Conservation (phyloP, 1,284 basidiomycete genomes). For the Papiliotrema nemorosa region DNA sequence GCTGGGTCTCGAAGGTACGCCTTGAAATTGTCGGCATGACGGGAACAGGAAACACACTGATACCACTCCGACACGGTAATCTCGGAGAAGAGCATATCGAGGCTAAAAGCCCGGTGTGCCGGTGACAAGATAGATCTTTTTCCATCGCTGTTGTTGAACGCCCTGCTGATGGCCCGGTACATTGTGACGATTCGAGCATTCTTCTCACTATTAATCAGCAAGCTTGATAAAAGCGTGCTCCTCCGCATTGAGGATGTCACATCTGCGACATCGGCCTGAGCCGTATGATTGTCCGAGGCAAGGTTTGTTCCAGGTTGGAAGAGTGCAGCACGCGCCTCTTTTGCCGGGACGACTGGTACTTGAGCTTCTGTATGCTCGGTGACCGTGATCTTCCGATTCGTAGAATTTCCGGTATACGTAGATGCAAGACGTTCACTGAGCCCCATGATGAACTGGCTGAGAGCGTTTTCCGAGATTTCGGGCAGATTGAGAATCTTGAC, state of each 20-base stretch:
- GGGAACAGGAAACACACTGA: slow-evolving; percentile 12
- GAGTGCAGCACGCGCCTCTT: no score
- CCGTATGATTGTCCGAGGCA: no score
- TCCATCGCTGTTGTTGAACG: slow-evolving; percentile 9
- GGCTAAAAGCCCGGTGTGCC: slow-evolving; percentile 30
- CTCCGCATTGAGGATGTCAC: no score
- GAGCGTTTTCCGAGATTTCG: not conserved
- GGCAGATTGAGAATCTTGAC: not conserved
- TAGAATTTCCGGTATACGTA: not conserved
- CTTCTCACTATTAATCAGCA: slow-evolving; percentile 26
- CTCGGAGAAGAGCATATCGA: slow-evolving; percentile 37
- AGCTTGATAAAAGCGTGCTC: no score
- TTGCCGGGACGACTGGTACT: no score
- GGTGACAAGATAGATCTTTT: slow-evolving; percentile 21
- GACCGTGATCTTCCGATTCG: not conserved
- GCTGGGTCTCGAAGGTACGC: slow-evolving; percentile 26
- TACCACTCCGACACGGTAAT: slow-evolving; percentile 31
- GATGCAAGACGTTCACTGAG: not conserved
- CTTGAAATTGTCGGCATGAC: slow-evolving; percentile 31
- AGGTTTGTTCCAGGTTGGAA: no score
- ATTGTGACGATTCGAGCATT: slow-evolving; percentile 24
- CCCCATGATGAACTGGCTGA: not conserved
- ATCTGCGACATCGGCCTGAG: no score
- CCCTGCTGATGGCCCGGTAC: slow-evolving; percentile 27
- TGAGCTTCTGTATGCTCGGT: not conserved